Evolutionary conservation across 2,329 filamentous ascomycete species (phyloP), one percentile per base, ranked within the genome.

Genomic region (Stenocarpella maydis): DNA sequence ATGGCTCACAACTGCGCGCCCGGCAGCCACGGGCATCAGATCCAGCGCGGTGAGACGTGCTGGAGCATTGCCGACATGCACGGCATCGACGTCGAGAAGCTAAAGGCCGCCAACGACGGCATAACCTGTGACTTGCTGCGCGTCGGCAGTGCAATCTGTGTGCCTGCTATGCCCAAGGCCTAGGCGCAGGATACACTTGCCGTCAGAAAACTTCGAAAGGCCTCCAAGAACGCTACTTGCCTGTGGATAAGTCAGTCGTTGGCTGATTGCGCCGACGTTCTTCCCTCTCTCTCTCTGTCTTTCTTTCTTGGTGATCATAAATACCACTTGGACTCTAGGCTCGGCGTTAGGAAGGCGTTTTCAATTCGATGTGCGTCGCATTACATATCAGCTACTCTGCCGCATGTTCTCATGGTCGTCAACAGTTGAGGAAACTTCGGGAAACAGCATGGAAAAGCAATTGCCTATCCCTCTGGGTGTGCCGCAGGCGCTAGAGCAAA

Each of bases 21-120:
- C 19, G 78, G 78, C 54, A 74, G 73, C 24, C 73, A 72, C 24
- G 73, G 76, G 7, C 82, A 87, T 73, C 76, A 77, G 45, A 77
- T 89, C 52, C 72, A 78, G 61, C 65, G 77, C 9, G 85, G 83
- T 6, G 84, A 88, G 71, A 86, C 84, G 9, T 88, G 86, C 75
- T 88, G 85, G 85, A 81, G 75, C 7, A 82, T 89, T 74, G 84
- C 82, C 1, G 73, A 87, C 68, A 75, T 72, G 39, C 75, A 79
- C 69, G 78, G 78, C n/a, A 69, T 85, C 67, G 78, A 76, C 50
- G 78, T 88, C 26, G 82, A 85, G 17, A 81, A 81, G 24, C 74
- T 89, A 37, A n/a, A 84, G 70, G 75, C 74, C 28, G 74, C 80
- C 45, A 88, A 89, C 68, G 60, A 76, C 24, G 79, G 77, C 1